These are phyloP conservation scores for Zasmidium angulare DNA, from an alignment of 2,329 filamentous ascomycete genomes.

Conservation along the genomic window DNA sequence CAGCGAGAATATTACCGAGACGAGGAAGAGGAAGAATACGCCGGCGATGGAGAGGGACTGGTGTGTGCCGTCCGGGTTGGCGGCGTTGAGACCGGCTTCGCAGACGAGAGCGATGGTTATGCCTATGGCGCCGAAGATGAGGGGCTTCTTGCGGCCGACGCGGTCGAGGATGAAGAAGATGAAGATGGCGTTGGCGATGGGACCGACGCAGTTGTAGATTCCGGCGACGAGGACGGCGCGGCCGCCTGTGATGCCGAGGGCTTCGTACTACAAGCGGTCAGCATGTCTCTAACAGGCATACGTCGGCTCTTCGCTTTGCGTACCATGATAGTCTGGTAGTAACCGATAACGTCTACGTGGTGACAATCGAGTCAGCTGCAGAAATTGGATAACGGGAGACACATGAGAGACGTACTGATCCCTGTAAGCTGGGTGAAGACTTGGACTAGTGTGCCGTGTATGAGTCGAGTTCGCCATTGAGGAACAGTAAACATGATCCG, in stretches of 20 bases:
- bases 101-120: conserved; percentile 60
- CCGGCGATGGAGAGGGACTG: conserved; percentile 57
- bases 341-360: conserved; percentile 59
- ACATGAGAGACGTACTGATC: conserved; percentile 48
- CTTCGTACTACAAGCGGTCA: no score
- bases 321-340: conserved; percentile 62
- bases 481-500: conserved; percentile 58
- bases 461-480: conserved; percentile 60
- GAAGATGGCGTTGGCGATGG: conserved; percentile 59
- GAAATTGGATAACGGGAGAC: no score
- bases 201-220: conserved; percentile 62
- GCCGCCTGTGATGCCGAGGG: conserved; percentile 56
- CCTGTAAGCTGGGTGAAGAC: conserved; percentile 66
- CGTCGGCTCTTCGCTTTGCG: no score
- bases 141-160: conserved; percentile 53
- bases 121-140: conserved; percentile 54
- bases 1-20: conserved; percentile 59
- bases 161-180: conserved; percentile 58
- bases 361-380: no score
- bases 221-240: conserved; percentile 57
- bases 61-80: conserved; percentile 44
- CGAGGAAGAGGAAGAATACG: conserved; percentile 65
- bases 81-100: conserved; percentile 59
- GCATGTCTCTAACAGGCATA: no score
- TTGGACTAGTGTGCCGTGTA: conserved; percentile 63